Percentiles rank a stretch among this genome's conserved stretches.
Evolutionary conservation across 1,139 yeast genomes (phyloP).

Genomic region (Yamadazyma spencermartinsiae): DNA sequence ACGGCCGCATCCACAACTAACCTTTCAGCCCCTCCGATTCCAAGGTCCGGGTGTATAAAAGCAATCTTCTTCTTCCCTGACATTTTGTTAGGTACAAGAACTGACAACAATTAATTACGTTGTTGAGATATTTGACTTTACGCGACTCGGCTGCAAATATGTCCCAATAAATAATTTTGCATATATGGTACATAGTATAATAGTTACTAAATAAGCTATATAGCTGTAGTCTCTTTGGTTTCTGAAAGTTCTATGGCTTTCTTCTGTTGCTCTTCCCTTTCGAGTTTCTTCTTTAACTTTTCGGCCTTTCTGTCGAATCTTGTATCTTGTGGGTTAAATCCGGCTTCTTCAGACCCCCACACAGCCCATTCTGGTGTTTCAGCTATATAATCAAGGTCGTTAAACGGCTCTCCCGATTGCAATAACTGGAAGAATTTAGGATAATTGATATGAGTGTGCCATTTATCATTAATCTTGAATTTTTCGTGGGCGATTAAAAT

Average conservation of each 20-base stretch:
- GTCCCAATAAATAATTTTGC: neutral
- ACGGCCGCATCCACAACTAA: slow-evolving; percentile 93
- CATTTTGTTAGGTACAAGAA: neutral
- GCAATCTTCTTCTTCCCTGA: slow-evolving; percentile 48
- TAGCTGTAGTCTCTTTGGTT: too few species aligned
- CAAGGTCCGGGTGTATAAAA: slow-evolving; percentile 92
- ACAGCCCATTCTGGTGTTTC: slow-evolving; percentile 91
- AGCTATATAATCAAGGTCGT: slow-evolving; percentile 75
- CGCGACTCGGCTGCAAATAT: slow-evolving; percentile 3
- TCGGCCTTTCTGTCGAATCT: slow-evolving; percentile 69
- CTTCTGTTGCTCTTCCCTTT: slow-evolving; percentile 35
- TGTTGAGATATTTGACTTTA: neutral
- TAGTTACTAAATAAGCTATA: neutral
- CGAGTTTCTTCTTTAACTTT: slow-evolving; percentile 46
- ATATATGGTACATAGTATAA: neutral
- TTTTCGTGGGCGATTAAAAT: slow-evolving; percentile 76
- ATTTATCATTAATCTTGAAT: slow-evolving; percentile 67
- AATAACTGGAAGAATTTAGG: slow-evolving; percentile 71
- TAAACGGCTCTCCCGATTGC: slow-evolving; percentile 62
- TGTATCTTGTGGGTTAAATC: slow-evolving; percentile 85
- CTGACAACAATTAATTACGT: neutral
- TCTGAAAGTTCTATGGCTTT: slow-evolving; percentile 13
- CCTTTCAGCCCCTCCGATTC: slow-evolving; percentile 96
- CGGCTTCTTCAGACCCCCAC: slow-evolving; percentile 83
- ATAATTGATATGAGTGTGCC: slow-evolving; percentile 92